Percentiles rank a stretch among this genome's conserved stretches.
These are phyloP conservation scores for Ajuga reptans DNA, from an alignment of 305 asterid genomes.

Conservation along the genomic window DNA sequence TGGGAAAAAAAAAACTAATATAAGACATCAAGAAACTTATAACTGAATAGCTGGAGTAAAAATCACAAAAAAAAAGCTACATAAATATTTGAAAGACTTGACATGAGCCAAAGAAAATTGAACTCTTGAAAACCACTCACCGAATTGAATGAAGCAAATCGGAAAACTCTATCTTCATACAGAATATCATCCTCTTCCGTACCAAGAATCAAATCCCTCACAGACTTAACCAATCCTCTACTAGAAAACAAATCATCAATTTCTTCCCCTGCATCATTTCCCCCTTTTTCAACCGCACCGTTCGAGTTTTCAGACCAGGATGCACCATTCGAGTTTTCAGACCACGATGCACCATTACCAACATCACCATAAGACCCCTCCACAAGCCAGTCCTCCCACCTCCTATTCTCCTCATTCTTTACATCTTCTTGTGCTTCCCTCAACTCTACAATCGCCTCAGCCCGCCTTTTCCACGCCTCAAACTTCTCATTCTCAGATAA, in stretches of 20 bases:
- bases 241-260: constrained; percentile 44
- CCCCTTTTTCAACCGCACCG: constrained; percentile 33
- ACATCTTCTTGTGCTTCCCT: constrained; percentile 86
- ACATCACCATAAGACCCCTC: constrained; percentile 41
- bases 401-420: constrained; percentile 74
- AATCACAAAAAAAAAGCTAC: neutral
- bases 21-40: neutral
- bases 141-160: constrained; percentile 79
- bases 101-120: constrained; percentile 1
- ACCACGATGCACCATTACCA: constrained; percentile 54
- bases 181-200: constrained; percentile 79
- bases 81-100: neutral
- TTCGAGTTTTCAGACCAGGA: constrained; percentile 57
- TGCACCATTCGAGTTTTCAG: constrained; percentile 36
- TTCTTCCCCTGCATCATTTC: constrained; percentile 41
- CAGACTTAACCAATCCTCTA: constrained; percentile 70
- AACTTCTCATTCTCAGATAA: constrained; percentile 77
- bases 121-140: constrained; percentile 41
- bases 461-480: constrained; percentile 92
- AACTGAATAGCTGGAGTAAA: neutral
- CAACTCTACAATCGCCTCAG: constrained; percentile 81
- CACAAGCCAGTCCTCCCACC: constrained; percentile 96
- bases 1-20: neutral
- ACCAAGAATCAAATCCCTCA: constrained; percentile 66
- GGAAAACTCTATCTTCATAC: constrained; percentile 85